phyloP scores from a whole-genome alignment of 2,329 filamentous ascomycete species.

The Beauveria bassiana region DNA sequence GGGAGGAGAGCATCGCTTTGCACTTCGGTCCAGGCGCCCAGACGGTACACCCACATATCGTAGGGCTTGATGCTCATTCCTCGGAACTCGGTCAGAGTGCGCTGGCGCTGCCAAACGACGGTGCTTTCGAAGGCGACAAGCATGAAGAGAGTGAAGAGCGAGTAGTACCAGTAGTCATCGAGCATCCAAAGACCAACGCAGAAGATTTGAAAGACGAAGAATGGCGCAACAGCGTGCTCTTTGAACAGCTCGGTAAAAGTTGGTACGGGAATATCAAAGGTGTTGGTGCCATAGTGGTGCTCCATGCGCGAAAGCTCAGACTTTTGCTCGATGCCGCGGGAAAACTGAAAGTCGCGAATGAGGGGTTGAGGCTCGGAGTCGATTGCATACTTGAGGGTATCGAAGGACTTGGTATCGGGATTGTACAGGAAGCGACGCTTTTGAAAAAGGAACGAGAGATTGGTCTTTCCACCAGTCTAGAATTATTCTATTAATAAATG shows the following conservation, averaged over 20 bases:
- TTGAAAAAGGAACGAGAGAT: constrained; percentile 88
- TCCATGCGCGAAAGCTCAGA: constrained; percentile 73
- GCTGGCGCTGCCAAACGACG: constrained; percentile 97
- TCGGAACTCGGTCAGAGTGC: constrained; percentile 91
- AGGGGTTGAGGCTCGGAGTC: constrained; percentile 77
- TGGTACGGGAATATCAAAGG: constrained; percentile 95
- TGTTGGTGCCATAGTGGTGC: constrained; percentile 92
- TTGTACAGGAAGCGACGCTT: constrained; percentile 93
- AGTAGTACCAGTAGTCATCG: constrained; percentile 99
- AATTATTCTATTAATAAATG: background rate
- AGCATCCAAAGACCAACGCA: constrained; percentile 98
- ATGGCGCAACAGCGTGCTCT: constrained; percentile 95
- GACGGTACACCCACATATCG: constrained; percentile 81
- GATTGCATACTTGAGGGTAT: constrained; percentile 73
- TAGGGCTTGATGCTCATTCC: constrained; percentile 99
- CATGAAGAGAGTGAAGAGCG: constrained; percentile 98
- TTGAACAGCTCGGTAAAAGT: constrained; percentile 94
- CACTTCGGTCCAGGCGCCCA: constrained; percentile 80
- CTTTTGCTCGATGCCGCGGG: constrained; percentile 63
- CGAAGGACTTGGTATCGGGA: constrained; percentile 63
- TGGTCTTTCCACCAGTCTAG: constrained; percentile 64
- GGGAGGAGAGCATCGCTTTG: constrained; percentile 88
- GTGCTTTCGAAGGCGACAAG: constrained; percentile 95
- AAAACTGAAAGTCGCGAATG: constrained; percentile 71
- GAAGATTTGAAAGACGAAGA: constrained; percentile 99